Evolutionary conservation across 2,329 filamentous ascomycete genomes (phyloP).

Genomic region (Ophiostoma sp.): DNA sequence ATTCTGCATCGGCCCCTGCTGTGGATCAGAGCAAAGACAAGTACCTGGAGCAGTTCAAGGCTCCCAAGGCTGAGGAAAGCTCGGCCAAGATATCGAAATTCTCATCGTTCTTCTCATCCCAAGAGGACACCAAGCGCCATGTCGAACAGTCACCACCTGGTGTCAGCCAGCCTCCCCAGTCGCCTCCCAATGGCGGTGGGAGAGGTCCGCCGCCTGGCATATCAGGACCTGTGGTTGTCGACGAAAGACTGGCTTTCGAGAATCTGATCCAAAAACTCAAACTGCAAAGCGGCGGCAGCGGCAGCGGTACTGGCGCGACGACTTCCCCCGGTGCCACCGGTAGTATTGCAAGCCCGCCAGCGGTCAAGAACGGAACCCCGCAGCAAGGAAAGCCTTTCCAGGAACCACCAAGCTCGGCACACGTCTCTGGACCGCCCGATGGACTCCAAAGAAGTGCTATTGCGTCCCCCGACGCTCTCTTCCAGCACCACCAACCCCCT

Average conservation of each 20-base stretch:
- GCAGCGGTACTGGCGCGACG: conserved; percentile 3
- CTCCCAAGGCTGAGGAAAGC: conserved; percentile 41
- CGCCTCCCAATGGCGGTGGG: conserved; percentile 30
- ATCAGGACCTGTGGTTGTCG: not conserved
- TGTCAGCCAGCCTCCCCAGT: conserved; percentile 30
- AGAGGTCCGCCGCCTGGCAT: conserved; percentile 21
- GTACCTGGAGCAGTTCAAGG: conserved; percentile 55
- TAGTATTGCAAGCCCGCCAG: not conserved
- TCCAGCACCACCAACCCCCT: conserved; percentile 34
- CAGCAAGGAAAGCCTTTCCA: conserved; percentile 24
- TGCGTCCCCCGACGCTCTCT: conserved; percentile 41
- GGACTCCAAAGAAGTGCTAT: conserved; percentile 37
- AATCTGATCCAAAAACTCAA: conserved; percentile 77
- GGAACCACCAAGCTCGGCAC: conserved; percentile 16
- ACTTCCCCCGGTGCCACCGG: conserved; percentile 15
- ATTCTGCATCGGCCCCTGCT: conserved; percentile 56
- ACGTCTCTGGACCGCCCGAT: conserved; percentile 26
- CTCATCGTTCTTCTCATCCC: conserved; percentile 68
- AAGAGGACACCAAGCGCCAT: conserved; percentile 47
- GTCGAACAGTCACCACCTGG: conserved; percentile 46
- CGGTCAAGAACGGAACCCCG: conserved; percentile 18
- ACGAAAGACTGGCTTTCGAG: conserved; percentile 50
- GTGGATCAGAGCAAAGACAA: conserved; percentile 67
- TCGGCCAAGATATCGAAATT: conserved; percentile 69
- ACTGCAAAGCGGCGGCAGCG: conserved; percentile 40